Evolutionary conservation across 2,329 filamentous ascomycete species (phyloP).

Genomic region (Trichoderma hamatum): DNA sequence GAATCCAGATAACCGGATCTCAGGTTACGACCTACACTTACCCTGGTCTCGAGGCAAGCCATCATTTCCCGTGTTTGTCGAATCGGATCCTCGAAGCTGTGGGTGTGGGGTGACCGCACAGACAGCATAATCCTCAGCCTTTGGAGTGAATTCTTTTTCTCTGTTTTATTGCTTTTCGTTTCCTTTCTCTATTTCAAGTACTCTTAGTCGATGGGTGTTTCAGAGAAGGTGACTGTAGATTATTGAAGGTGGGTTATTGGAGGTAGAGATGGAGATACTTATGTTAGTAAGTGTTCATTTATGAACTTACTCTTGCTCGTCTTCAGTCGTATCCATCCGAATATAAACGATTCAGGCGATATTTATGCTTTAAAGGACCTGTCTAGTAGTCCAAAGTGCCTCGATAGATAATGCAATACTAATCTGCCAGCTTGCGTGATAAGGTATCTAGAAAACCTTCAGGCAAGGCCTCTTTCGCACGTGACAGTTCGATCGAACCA

Average conservation of each 20-base stretch:
- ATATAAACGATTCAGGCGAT: not conserved
- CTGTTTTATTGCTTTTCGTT: not conserved
- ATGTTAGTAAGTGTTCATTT: no score
- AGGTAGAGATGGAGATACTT: not conserved
- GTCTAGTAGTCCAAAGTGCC: not conserved
- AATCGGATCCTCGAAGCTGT: not conserved
- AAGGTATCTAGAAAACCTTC: not conserved
- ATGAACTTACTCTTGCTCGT: not conserved
- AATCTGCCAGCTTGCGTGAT: not conserved
- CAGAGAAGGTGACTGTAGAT: not conserved
- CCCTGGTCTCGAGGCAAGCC: not conserved
- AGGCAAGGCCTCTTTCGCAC: not conserved
- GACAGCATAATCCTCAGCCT: not conserved
- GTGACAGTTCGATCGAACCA: not conserved
- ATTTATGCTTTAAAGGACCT: not conserved
- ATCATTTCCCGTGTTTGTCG: not conserved
- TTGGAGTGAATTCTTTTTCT: not conserved
- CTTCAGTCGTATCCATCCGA: not conserved
- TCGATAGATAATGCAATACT: not conserved
- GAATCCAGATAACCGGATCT: slow-evolving; percentile 10
- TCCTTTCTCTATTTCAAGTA: not conserved
- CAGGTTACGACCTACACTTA: not conserved
- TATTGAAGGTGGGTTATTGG: not conserved
- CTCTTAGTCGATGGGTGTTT: not conserved
- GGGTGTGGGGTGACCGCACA: not conserved